Evolutionary conservation across 495 filamentous ascomycete genomes (phyloP).

Genomic region (Aspergillus mulundensis): DNA sequence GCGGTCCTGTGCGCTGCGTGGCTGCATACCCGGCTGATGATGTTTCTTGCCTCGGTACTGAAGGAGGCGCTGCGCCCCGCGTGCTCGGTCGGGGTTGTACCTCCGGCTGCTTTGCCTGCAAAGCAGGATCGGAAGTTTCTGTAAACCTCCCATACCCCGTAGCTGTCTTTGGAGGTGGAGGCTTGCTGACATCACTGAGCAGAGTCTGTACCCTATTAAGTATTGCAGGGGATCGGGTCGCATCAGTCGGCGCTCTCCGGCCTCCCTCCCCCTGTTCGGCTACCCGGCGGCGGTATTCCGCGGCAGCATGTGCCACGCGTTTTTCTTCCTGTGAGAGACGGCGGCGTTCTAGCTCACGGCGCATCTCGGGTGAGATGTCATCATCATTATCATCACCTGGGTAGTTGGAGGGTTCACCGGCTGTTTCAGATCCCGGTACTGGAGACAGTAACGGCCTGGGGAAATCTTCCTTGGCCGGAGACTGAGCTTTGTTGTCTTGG

Average conservation of each 20-base stretch:
- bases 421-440: conserved; percentile 58
- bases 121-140: conserved; percentile 41
- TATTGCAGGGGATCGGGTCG: conserved; percentile 68
- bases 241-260: conserved; percentile 40
- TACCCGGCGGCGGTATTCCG: conserved; percentile 78
- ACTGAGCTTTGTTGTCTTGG: conserved; percentile 48
- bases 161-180: conserved; percentile 63
- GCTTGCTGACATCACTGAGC: conserved; percentile 71
- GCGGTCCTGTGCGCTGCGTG: conserved; percentile 25
- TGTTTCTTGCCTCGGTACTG: conserved; percentile 19
- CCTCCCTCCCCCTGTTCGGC: conserved; percentile 58
- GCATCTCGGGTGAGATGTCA: conserved; percentile 81
- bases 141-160: conserved; percentile 87
- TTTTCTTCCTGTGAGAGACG: conserved; percentile 85
- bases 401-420: conserved; percentile 40
- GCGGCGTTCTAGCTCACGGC: conserved; percentile 81
- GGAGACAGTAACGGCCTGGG: conserved; percentile 56
- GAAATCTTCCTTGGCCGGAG: conserved; percentile 41
- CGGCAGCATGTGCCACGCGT: conserved; percentile 87
- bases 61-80: conserved; percentile 1
- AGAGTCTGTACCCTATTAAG: conserved; percentile 85
- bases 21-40: conserved; percentile 23
- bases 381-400: conserved; percentile 60
- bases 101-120: conserved; percentile 39
- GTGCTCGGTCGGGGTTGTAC: conserved; percentile 13